Conservation (phyloP, 1,284 basidiomycete genomes). For the Ustilago curta region DNA sequence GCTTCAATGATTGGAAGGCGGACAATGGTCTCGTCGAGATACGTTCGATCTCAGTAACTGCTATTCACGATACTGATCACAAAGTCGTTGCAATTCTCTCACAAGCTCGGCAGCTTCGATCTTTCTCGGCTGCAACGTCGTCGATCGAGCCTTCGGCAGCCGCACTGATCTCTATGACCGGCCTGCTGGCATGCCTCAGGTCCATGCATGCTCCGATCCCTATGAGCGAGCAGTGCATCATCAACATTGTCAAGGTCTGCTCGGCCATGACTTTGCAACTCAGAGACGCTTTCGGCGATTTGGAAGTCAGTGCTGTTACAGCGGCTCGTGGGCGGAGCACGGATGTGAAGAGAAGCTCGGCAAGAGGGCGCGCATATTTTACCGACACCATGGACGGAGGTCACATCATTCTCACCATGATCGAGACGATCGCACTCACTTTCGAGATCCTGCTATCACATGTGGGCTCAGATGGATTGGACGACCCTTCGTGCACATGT, state of each 20-base stretch:
- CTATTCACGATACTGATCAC: background rate
- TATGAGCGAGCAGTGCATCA: background rate
- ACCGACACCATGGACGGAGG: background rate
- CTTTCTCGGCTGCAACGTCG: background rate
- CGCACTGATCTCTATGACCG: slow-evolving; percentile 14
- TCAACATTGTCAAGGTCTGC: slow-evolving; percentile 18
- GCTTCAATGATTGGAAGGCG: slow-evolving; percentile 1
- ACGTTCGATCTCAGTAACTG: background rate
- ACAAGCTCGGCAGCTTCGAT: background rate
- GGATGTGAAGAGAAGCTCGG: background rate
- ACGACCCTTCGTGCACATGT: background rate
- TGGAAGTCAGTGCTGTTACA: background rate
- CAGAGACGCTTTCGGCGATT: slow-evolving; percentile 11
- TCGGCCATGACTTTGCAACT: slow-evolving; percentile 24
- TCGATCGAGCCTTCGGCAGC: background rate
- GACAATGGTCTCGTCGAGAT: background rate
- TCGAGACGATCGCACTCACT: slow-evolving; percentile 18
- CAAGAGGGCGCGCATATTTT: background rate
- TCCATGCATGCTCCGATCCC: too few relatives aligned
- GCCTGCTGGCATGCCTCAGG: slow-evolving; percentile 17
- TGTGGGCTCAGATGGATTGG: background rate
- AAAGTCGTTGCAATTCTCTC: background rate
- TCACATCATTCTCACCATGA: slow-evolving; percentile 12
- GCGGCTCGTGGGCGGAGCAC: too few relatives aligned
- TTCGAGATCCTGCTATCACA: slow-evolving; percentile 6